These are phyloP conservation scores for Panicum virgatum DNA, from an alignment of 202 grass and related monocot genomes.

Conservation along the genomic window DNA sequence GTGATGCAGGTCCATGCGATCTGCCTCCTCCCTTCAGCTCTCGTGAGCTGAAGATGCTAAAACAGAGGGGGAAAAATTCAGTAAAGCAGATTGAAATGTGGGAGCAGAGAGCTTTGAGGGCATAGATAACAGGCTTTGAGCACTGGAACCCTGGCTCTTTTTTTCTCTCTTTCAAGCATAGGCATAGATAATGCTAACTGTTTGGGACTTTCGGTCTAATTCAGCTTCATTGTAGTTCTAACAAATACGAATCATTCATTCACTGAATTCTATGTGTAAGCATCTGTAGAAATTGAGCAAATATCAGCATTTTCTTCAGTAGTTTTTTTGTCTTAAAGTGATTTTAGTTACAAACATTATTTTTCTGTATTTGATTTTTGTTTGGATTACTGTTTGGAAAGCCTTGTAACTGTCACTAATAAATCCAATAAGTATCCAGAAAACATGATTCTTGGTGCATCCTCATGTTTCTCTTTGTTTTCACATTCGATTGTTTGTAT, in stretches of 20 bases:
- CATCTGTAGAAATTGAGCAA: slow-evolving; percentile 16
- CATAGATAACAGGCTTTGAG: slow-evolving; percentile 10
- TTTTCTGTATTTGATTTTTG: slow-evolving; percentile 29
- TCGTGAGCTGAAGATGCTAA: slow-evolving; percentile 50
- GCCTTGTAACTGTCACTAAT: background rate
- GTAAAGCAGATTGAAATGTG: slow-evolving; percentile 76
- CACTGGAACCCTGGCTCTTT: too few relatives aligned
- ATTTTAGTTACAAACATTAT: background rate
- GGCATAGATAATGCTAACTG: background rate
- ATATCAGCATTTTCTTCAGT: background rate
- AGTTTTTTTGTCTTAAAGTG: background rate
- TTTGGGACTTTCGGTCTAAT: background rate
- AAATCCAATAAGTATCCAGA: background rate
- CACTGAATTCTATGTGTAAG: background rate
- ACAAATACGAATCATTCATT: slow-evolving; percentile 3
- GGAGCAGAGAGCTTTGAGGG: slow-evolving; percentile 45
- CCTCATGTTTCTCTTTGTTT: background rate
- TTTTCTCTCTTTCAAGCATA: background rate
- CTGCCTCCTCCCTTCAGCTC: slow-evolving; percentile 54
- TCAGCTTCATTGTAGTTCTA: background rate
- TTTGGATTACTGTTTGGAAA: slow-evolving; percentile 13
- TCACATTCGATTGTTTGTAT: background rate
- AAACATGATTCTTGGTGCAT: background rate
- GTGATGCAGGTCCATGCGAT: slow-evolving; percentile 54
- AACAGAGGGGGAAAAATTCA: slow-evolving; percentile 55